Percentiles rank a stretch among this genome's conserved stretches.
Evolutionary conservation across 148 eudicot genomes (phyloP).

Genomic region (Vaccinium vitisidaea): DNA sequence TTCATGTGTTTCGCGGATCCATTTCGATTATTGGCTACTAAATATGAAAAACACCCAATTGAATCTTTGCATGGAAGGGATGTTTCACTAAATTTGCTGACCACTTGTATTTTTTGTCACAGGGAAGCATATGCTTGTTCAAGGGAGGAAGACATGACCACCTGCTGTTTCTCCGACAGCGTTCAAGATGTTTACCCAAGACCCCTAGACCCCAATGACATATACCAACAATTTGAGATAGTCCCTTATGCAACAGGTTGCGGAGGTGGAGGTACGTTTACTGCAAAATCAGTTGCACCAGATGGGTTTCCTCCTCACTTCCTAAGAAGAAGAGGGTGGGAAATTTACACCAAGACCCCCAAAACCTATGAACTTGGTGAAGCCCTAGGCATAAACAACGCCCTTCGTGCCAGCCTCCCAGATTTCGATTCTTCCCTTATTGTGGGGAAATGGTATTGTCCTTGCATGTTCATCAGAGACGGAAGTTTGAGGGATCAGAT

Average conservation of each 20-base stretch:
- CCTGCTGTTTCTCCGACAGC: slow-evolving; percentile 42
- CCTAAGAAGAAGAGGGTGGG: slow-evolving; percentile 43
- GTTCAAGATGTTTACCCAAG: slow-evolving; percentile 48
- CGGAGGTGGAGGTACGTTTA: slow-evolving; percentile 13
- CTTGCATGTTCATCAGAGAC: slow-evolving; percentile 57
- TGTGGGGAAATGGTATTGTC: slow-evolving; percentile 69
- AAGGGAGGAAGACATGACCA: slow-evolving; percentile 4
- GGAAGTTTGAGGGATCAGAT: slow-evolving; percentile 28
- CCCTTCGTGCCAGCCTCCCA: slow-evolving; percentile 42
- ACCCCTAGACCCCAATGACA: slow-evolving; percentile 50
- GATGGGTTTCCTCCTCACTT: slow-evolving; percentile 67
- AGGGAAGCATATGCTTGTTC: slow-evolving; percentile 4
- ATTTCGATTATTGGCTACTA: too few species aligned
- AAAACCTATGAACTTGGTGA: slow-evolving; percentile 35
- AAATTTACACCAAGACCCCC: slow-evolving; percentile 26
- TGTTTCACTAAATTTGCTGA: not conserved
- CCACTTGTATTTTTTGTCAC: not conserved
- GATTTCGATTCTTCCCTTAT: slow-evolving; percentile 26
- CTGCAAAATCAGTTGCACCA: slow-evolving; percentile 44
- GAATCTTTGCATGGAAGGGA: not conserved
- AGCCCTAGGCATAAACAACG: slow-evolving; percentile 50
- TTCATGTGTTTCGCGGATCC: too few species aligned
- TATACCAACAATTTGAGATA: slow-evolving; percentile 69
- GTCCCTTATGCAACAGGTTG: slow-evolving; percentile 9
- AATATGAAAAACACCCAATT: too few species aligned